Percentiles rank a stretch among this genome's conserved stretches.
These are phyloP conservation scores for Fonsecaea erecta DNA, from an alignment of 2,329 filamentous ascomycete genomes.

Conservation along the genomic window DNA sequence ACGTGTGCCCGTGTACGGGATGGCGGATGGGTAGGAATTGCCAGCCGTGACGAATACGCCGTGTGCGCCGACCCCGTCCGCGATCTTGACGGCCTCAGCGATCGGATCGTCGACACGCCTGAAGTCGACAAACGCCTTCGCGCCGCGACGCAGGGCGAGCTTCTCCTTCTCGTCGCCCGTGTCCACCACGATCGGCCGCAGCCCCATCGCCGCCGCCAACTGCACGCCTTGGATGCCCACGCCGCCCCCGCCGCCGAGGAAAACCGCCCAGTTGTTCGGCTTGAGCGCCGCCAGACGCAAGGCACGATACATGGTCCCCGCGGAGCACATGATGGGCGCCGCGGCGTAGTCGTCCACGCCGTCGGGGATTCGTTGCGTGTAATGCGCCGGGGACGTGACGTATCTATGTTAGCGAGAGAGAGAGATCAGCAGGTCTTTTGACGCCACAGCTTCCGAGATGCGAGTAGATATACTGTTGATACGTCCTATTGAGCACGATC, in stretches of 20 bases:
- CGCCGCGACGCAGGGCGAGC: conserved; percentile 55
- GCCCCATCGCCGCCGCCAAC: conserved; percentile 59
- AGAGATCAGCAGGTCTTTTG: conserved; percentile 19
- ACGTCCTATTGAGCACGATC: not conserved
- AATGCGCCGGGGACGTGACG: conserved; percentile 59
- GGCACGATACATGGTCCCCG: conserved; percentile 62
- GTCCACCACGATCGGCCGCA: conserved; percentile 61
- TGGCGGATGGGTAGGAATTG: not conserved
- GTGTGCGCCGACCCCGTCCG: conserved; percentile 52
- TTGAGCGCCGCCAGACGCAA: conserved; percentile 56
- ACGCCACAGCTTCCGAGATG: not conserved
- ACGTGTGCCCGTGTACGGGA: not conserved
- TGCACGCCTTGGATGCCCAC: conserved; percentile 64
- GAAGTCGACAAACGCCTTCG: conserved; percentile 62
- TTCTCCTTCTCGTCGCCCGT: conserved; percentile 54
- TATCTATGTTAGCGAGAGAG: conserved; percentile 52
- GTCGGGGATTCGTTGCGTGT: conserved; percentile 61
- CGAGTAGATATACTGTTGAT: conserved; percentile 1
- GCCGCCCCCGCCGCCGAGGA: conserved; percentile 61
- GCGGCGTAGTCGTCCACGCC: conserved; percentile 59
- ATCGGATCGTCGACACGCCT: conserved; percentile 44
- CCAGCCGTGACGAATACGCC: conserved; percentile 49
- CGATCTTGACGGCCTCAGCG: conserved; percentile 51
- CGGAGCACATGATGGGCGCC: conserved; percentile 64
- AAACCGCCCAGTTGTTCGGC: conserved; percentile 59